phyloP scores from a whole-genome alignment of 768 basidiomycete genomes.

The Porpolomopsis calyptriformis region DNA sequence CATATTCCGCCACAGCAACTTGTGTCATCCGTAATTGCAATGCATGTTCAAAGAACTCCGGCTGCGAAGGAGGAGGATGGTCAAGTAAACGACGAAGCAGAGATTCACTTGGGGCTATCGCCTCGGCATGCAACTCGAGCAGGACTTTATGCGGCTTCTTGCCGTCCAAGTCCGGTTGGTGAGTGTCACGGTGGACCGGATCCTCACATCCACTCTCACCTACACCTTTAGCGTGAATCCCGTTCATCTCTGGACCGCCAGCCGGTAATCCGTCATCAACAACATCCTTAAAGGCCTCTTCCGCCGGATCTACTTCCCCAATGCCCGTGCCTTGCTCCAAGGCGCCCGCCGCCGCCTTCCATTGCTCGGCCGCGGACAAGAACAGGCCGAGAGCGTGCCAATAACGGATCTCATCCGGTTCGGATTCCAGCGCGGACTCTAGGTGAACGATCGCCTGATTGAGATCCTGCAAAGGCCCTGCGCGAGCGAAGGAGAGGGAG shows the following conservation, averaged over 20 bases:
- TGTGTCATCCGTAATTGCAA: constrained; percentile 83
- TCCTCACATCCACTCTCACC: background rate
- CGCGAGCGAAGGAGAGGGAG: constrained; percentile 60
- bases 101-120: constrained; percentile 29
- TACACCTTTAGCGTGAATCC: no score
- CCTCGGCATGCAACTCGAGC: constrained; percentile 11
- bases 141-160: background rate
- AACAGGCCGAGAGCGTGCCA: constrained; percentile 89
- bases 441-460: constrained; percentile 58
- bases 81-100: constrained; percentile 39
- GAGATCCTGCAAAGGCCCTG: constrained; percentile 54
- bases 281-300: constrained; percentile 12
- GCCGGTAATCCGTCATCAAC: constrained; percentile 8
- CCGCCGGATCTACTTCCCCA: constrained; percentile 32
- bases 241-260: no score
- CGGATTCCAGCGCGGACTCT: constrained; percentile 61
- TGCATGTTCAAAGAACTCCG: constrained; percentile 63
- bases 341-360: constrained; percentile 65
- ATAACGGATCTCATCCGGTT: constrained; percentile 52
- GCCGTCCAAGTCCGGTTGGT: no score
- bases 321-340: constrained; percentile 66
- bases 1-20: constrained; percentile 67
- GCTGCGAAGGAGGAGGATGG: constrained; percentile 37
- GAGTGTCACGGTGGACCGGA: background rate
- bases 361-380: constrained; percentile 68